Evolutionary conservation across 352 stramenopile genomes (phyloP), one percentile per base, ranked within the genome.

Genomic region (Globisporangium megalacanthum): DNA sequence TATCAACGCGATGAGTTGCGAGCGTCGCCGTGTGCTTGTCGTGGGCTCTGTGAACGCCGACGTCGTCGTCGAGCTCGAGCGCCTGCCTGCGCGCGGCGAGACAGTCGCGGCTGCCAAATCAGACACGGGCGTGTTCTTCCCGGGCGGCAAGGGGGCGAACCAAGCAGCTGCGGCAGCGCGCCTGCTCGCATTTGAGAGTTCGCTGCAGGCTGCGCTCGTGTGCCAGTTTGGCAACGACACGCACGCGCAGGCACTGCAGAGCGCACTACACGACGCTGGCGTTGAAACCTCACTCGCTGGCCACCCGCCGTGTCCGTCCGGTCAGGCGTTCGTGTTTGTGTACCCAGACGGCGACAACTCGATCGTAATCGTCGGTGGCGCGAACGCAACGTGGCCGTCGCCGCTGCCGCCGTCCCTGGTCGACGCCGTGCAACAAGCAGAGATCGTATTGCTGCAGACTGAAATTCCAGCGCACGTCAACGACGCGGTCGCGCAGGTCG

Each of bases 11-110:
- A 39, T 39, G 35, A 13, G 10, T 13, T 13, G 35, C 35, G 35
- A 39, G 35, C 35, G 35, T 39, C 35, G 42, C 46, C 33, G 55
- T 59, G 78, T 93, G 42, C 58, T 94, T 31, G 75, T 92, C 25
- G 73, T 94, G n/a, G 84, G 84, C 41, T 92, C 82, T 1, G 81
- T 94, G 54, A 94, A 94, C 57, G 78, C 84, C 45, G 84, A 94
- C 67, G 81, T 92, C 52, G 75, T 91, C 54, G 71, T 92, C 11
- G 81, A 91, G 54, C 65, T 94, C 49, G 61, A 77, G 52, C 82
- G 82, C 13, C 58, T 92, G 31, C 84, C 84, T 1, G 62, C 67
- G 52, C 79, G 73, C 10, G 84, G 84, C 13, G 84, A 94, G 63
- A 92, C 82, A 17, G 49, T 92, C 22, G 69, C 65, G 0, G 76